These are phyloP conservation scores for Acmispon strigosus DNA, from an alignment of 306 rosid genomes.

Conservation along the genomic window DNA sequence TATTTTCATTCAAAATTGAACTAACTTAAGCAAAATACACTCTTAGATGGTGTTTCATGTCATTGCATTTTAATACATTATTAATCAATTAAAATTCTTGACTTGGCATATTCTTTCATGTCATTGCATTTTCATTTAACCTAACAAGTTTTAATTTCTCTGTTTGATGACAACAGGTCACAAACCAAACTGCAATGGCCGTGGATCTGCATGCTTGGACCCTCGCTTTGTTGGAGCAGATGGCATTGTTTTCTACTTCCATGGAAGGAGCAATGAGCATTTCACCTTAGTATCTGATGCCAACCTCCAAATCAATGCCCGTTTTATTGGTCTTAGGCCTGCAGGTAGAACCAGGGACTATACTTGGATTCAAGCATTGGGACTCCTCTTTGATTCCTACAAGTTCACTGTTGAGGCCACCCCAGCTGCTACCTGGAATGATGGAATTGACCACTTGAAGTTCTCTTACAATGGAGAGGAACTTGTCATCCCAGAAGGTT, in stretches of 20 bases:
- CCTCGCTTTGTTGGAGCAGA: constrained; percentile 86
- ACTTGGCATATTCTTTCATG: not conserved
- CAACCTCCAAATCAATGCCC: constrained; percentile 70
- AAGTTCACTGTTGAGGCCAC: constrained; percentile 57
- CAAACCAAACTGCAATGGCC: constrained; percentile 66
- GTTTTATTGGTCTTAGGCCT: constrained; percentile 69
- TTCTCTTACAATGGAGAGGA: constrained; percentile 44
- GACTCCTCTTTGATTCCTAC: constrained; percentile 50
- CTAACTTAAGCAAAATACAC: too few relatives aligned
- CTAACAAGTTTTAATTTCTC: not conserved
- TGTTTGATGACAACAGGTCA: constrained; percentile 26
- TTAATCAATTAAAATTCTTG: not conserved
- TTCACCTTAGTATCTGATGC: constrained; percentile 61
- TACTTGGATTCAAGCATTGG: constrained; percentile 86
- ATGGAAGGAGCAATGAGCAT: constrained; percentile 61
- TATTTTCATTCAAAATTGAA: not conserved
- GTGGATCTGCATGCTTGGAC: constrained; percentile 79
- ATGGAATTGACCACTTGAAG: constrained; percentile 43
- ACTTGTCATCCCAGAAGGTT: constrained; percentile 43
- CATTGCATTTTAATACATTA: too few relatives aligned
- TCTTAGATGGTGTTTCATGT: too few relatives aligned
- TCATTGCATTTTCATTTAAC: too few relatives aligned
- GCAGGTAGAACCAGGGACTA: constrained; percentile 52
- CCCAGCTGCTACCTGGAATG: constrained; percentile 43
- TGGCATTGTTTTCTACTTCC: constrained; percentile 79